These are phyloP conservation scores for Aspergillus affinis DNA, from an alignment of 495 filamentous ascomycete genomes.

Conservation along the genomic window DNA sequence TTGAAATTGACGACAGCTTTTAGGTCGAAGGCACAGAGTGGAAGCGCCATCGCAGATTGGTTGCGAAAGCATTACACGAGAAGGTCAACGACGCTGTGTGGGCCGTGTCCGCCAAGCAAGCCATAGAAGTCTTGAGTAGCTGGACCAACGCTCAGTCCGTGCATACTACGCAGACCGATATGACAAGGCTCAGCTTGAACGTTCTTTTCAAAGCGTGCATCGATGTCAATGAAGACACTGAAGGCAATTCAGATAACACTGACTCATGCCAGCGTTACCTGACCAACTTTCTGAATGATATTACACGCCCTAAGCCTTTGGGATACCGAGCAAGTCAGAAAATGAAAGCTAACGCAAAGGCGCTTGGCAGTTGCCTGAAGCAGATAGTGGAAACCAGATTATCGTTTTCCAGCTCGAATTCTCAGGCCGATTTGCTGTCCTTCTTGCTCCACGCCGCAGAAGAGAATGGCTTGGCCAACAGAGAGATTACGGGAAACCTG, in stretches of 20 bases:
- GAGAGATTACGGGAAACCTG: constrained; percentile 10
- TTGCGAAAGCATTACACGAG: constrained; percentile 5
- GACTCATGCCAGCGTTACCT: constrained; percentile 1
- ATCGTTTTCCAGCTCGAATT: background rate
- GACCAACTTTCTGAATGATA: background rate
- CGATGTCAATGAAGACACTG: background rate
- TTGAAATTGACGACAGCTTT: background rate
- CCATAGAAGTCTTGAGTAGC: background rate
- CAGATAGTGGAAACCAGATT: background rate
- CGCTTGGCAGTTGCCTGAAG: background rate
- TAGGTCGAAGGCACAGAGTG: constrained; percentile 13
- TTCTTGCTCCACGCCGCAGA: background rate
- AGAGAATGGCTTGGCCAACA: background rate
- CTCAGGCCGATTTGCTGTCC: constrained; percentile 6
- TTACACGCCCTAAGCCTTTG: background rate
- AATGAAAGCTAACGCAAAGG: background rate
- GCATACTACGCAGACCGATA: constrained; percentile 4
- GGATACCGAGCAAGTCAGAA: background rate
- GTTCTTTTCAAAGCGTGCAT: constrained; percentile 11
- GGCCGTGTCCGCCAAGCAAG: constrained; percentile 1
- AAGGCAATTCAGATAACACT: background rate
- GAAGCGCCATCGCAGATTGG: constrained; percentile 12
- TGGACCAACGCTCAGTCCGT: background rate
- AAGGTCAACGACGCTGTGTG: constrained; percentile 6
- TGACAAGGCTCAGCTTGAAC: constrained; percentile 5